Evolutionary conservation across 148 eudicot species (phyloP).

Genomic region (Nepenthes mirabilis): DNA sequence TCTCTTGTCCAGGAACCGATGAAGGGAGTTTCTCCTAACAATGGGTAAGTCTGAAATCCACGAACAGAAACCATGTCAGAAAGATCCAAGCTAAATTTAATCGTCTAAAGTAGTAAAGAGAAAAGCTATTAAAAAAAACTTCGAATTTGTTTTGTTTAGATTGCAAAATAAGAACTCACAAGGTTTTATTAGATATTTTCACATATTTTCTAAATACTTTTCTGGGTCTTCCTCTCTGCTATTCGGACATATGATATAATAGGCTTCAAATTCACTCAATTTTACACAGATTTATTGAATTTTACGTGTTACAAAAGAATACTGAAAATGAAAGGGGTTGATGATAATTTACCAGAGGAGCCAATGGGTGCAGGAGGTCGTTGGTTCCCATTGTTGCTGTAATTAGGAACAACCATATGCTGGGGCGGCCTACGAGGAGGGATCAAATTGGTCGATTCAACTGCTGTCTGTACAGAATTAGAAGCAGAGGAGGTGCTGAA

Average conservation of each 20-base stretch:
- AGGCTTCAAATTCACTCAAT: too few species aligned
- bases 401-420: too few species aligned
- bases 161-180: too few species aligned
- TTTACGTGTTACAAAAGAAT: not conserved
- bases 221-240: too few species aligned
- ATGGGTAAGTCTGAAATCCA: slow-evolving; percentile 35
- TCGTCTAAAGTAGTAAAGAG: not conserved
- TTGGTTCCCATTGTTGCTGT: not conserved
- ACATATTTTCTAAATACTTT: too few species aligned
- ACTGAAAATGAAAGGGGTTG: not conserved
- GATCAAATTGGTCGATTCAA: not conserved
- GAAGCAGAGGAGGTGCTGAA: not conserved
- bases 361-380: slow-evolving; percentile 3
- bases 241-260: not conserved
- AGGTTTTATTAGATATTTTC: too few species aligned
- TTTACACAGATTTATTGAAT: too few species aligned
- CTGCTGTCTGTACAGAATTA: not conserved
- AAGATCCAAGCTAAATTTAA: not conserved
- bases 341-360: slow-evolving; percentile 11
- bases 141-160: too few species aligned
- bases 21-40: slow-evolving; percentile 54
- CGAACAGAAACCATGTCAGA: slow-evolving; percentile 1
- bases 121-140: not conserved
- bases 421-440: not conserved
- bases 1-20: slow-evolving; percentile 60